Base-by-base conservation (phyloP, 2,329 filamentous ascomycete species). In the Berkeleyomyces basicola region DNA sequence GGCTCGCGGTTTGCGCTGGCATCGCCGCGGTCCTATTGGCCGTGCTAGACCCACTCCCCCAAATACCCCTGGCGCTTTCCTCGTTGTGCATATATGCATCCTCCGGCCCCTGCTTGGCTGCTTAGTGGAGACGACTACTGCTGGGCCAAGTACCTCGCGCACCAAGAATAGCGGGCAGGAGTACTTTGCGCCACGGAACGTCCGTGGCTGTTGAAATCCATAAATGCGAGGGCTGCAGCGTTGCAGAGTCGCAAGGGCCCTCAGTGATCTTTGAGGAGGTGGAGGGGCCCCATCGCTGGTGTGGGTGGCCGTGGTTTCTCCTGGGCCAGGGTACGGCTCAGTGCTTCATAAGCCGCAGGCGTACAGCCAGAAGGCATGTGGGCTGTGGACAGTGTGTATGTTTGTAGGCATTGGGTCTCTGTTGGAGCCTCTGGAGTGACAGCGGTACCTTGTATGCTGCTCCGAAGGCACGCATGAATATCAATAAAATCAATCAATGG, bases 171-270 rank as follows among this genome's bases (percentile, higher is more conserved):
- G 58, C 33, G 43, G 31, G 33, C 1, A 55, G 31, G 1, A 33
- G 58, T 59, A 59, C 58, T n/a, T 59, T 4, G 33, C 42, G 42
- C 58, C 46, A 59, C 58, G 43, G 58, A 40, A 44, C 58, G 36
- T 59, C 58, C 58, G 43, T 59, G 5, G 33, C 36, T 46, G 11
- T 46, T 7, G 4, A 39, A 37, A 55, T 39, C 33, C 51, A 37
- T 11, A 39, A 37, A 55, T 55, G 14, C 16, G 51, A 55, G 51
- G 33, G 51, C 39, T 3, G 51, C 33, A 55, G 51, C 36, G 51
- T 55, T 37, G 51, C 51, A 55, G 51, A 55, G 51, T 55, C 33
- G 57, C 57, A 36, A 46, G 57, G 57, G 31, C 57, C 39, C 39
- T 36, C 43, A 16, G 51, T 55, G 51, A 9, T 61, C 51, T 33